Evolutionary conservation across 768 basidiomycete genomes (phyloP).

Genomic region (Heimioporus sp.): DNA sequence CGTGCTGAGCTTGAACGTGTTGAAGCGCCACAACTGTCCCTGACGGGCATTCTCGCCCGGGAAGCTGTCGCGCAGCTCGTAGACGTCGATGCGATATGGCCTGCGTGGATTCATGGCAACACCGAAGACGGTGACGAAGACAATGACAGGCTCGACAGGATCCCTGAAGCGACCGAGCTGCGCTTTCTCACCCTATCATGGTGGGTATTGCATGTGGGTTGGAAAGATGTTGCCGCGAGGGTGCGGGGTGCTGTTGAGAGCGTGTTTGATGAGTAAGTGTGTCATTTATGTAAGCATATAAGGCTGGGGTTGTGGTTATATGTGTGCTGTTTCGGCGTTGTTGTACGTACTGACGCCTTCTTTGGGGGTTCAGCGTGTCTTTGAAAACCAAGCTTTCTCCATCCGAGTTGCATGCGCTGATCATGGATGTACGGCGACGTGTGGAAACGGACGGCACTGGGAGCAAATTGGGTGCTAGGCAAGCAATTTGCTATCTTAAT

Average conservation of each 20-base stretch:
- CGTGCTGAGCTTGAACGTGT: constrained; percentile 53
- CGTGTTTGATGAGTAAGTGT: constrained; percentile 77
- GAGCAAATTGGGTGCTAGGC: constrained; percentile 16
- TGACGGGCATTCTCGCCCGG: constrained; percentile 22
- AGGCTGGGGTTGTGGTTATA: not conserved
- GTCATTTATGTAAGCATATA: not conserved
- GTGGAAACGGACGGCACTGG: constrained; percentile 68
- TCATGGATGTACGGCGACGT: constrained; percentile 71
- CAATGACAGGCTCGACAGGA: constrained; percentile 30
- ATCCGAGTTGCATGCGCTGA: constrained; percentile 63
- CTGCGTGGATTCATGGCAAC: constrained; percentile 20
- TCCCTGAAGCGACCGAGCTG: constrained; percentile 68
- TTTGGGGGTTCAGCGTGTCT: constrained; percentile 56
- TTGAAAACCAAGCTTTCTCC: constrained; percentile 73
- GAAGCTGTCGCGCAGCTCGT: constrained; percentile 25
- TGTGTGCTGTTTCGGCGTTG: not conserved
- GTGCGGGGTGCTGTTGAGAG: constrained; percentile 75
- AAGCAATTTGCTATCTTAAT: not conserved
- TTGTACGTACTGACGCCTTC: constrained; percentile 8
- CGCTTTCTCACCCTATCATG: constrained; percentile 85
- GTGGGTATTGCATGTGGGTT: constrained; percentile 92
- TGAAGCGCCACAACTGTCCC: constrained; percentile 33
- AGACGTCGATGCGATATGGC: constrained; percentile 25
- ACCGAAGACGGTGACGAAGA: constrained; percentile 28
- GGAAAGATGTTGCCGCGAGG: constrained; percentile 78